Conservation (phyloP, 192 early-diverging fungal genomes). For the Podila horticola region DNA sequence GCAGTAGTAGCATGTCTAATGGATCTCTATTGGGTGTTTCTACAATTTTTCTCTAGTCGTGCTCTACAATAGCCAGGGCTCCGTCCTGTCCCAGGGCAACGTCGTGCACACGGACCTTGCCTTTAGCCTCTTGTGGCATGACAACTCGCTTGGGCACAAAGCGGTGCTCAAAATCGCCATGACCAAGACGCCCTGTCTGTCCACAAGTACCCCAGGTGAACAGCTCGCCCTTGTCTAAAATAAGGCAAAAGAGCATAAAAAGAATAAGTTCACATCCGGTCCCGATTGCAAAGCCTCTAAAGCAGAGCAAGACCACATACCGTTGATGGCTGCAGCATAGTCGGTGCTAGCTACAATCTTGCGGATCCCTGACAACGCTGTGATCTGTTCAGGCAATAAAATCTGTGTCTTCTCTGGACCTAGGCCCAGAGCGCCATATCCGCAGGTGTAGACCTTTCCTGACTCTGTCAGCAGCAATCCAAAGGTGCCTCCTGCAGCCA, state of each 20-base stretch:
- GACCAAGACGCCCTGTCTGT: constrained; percentile 36
- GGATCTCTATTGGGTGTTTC: too few relatives aligned
- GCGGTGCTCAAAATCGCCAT: constrained; percentile 35
- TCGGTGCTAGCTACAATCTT: constrained; percentile 70
- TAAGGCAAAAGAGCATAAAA: not conserved
- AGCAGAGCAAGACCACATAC: constrained; percentile 20
- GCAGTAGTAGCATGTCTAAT: too few relatives aligned
- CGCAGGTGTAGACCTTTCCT: constrained; percentile 71
- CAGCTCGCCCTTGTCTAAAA: constrained; percentile 35
- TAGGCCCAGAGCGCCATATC: constrained; percentile 73
- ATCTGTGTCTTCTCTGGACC: constrained; percentile 56
- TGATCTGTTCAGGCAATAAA: constrained; percentile 57
- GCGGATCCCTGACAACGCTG: constrained; percentile 45
- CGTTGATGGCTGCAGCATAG: constrained; percentile 64
- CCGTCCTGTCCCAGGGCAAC: constrained; percentile 42
- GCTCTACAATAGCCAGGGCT: constrained; percentile 33
- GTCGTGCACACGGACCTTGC: constrained; percentile 24
- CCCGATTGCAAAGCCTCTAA: not conserved
- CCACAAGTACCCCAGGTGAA: constrained; percentile 51
- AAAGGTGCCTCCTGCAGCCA: constrained; percentile 78
- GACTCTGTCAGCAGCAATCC: constrained; percentile 50
- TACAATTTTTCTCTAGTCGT: not conserved
- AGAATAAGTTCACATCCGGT: not conserved
- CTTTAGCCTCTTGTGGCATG: constrained; percentile 34
- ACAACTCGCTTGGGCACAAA: constrained; percentile 28